Conservation (phyloP, 192 early-diverging fungal genomes). For the Linnemannia elongata region DNA sequence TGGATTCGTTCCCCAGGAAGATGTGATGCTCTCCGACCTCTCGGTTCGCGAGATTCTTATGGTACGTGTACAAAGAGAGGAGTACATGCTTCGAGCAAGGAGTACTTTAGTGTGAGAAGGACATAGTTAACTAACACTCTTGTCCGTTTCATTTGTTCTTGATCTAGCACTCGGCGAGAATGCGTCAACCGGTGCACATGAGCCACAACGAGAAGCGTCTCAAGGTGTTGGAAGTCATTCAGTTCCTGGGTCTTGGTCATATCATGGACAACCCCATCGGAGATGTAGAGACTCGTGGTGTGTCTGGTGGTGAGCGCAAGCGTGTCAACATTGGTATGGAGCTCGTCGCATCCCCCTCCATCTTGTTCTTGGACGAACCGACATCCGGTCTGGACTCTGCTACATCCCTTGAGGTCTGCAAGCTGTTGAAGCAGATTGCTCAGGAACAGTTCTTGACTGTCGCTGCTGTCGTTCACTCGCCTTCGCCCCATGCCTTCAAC, state of each 20-base stretch:
- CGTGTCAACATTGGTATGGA: conserved; percentile 87
- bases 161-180: conserved; percentile 71
- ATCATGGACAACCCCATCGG: conserved; percentile 69
- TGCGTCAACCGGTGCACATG: conserved; percentile 68
- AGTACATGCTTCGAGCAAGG: not conserved
- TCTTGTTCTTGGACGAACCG: conserved; percentile 78
- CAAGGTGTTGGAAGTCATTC: conserved; percentile 68
- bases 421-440: conserved; percentile 71
- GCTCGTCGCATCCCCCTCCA: conserved; percentile 65
- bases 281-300: conserved; percentile 73
- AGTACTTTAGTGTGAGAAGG: not conserved
- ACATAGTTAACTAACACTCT: not conserved
- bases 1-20: conserved; percentile 81
- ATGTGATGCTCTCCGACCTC: conserved; percentile 71
- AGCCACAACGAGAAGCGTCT: conserved; percentile 60
- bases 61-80: conserved; percentile 5
- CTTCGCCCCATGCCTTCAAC: conserved; percentile 71
- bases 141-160: not conserved
- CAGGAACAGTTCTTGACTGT: conserved; percentile 70
- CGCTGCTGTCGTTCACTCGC: conserved; percentile 79
- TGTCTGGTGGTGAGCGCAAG: conserved; percentile 81
- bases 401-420: conserved; percentile 75
- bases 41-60: conserved; percentile 76
- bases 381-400: conserved; percentile 79
- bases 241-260: conserved; percentile 67